These are phyloP conservation scores for Cymbidium sinense DNA, from an alignment of 106 monocot genomes.

Conservation along the genomic window DNA sequence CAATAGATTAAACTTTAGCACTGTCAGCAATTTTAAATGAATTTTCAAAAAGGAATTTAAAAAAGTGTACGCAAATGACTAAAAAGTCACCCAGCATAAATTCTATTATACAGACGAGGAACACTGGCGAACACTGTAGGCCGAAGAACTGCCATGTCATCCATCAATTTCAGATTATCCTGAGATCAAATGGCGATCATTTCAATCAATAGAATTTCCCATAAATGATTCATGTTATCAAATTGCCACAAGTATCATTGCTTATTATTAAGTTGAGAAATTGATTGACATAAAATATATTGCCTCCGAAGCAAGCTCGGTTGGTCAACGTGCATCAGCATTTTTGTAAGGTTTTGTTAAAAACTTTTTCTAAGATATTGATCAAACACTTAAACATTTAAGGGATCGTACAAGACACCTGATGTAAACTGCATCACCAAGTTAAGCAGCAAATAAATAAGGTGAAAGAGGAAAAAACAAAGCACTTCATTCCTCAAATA, in stretches of 20 bases:
- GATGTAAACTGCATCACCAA: background rate
- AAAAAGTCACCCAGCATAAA: slow-evolving; percentile 78
- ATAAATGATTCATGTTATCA: background rate
- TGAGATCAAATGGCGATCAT: slow-evolving; percentile 22
- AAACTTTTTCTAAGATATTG: background rate
- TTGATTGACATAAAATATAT: background rate
- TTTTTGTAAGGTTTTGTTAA: background rate
- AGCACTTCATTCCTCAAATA: no score
- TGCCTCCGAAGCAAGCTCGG: background rate
- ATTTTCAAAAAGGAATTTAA: background rate
- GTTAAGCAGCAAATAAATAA: background rate
- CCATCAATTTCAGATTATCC: slow-evolving; percentile 95
- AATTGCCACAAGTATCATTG: background rate
- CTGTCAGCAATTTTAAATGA: background rate
- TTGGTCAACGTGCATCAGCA: background rate
- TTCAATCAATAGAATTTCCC: background rate
- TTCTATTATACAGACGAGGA: slow-evolving; percentile 90
- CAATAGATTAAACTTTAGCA: slow-evolving; percentile 10
- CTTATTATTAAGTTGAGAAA: background rate
- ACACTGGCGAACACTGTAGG: slow-evolving; percentile 91
- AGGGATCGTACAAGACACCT: background rate
- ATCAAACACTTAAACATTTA: background rate
- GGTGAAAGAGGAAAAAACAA: no score
- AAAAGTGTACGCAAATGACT: background rate
- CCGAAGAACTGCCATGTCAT: slow-evolving; percentile 75